Percentiles rank a stretch among this genome's conserved stretches.
Evolutionary conservation across 179 eudicot species (phyloP).

Genomic region (Beta lomatogona): DNA sequence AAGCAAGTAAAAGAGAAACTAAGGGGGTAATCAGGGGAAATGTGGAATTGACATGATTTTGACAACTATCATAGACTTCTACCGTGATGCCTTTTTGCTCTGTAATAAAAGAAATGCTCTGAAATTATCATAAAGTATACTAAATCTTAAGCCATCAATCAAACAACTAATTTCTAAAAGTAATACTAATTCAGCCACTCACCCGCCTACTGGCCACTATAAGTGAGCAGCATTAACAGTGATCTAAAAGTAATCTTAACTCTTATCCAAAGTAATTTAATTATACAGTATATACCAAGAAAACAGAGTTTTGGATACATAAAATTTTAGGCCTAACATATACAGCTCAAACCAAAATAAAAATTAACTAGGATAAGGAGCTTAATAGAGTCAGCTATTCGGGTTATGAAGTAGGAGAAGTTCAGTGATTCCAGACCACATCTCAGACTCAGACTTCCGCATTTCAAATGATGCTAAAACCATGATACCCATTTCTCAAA

Average conservation of each 20-base stretch:
- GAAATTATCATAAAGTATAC: too few species aligned
- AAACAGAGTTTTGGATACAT: background rate
- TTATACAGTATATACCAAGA: background rate
- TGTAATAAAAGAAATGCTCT: too few species aligned
- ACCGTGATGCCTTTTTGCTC: too few species aligned
- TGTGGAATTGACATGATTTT: too few species aligned
- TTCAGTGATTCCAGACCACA: background rate
- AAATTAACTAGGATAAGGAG: too few species aligned
- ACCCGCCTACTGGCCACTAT: background rate
- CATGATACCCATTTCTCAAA: background rate
- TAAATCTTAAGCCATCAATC: too few species aligned
- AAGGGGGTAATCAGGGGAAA: too few species aligned
- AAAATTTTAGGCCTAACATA: background rate
- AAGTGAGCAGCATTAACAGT: background rate
- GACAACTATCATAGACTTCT: too few species aligned
- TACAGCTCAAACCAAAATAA: background rate
- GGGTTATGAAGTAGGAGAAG: background rate
- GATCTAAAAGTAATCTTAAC: background rate
- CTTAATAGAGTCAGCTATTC: background rate
- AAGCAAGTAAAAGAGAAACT: too few species aligned
- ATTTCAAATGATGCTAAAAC: background rate
- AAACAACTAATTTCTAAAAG: too few species aligned
- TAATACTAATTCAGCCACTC: background rate
- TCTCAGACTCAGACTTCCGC: too few species aligned
- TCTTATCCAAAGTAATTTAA: background rate